Conservation (phyloP, 768 basidiomycete genomes). For the Boletus eberwhitei region DNA sequence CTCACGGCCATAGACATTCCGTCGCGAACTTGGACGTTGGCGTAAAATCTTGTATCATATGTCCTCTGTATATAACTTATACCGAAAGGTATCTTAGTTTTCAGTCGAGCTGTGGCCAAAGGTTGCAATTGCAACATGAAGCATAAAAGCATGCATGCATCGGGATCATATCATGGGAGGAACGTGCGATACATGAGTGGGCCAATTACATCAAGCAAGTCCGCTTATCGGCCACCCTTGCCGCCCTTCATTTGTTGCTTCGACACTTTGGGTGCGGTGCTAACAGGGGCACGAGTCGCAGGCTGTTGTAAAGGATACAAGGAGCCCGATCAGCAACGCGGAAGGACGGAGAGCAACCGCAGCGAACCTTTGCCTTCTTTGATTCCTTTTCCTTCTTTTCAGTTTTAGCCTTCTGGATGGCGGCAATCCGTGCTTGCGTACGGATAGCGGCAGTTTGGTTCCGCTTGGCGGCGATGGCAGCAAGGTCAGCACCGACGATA, state of each 20-base stretch:
- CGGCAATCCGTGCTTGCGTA: conserved; percentile 73
- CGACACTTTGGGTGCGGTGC: conserved; percentile 78
- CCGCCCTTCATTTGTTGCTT: conserved; percentile 97
- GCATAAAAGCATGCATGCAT: conserved; percentile 12
- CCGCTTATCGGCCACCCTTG: conserved; percentile 65
- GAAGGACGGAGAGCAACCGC: background rate
- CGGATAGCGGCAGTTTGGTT: conserved; percentile 89
- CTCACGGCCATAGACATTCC: conserved; percentile 4
- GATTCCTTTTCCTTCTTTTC: conserved; percentile 97
- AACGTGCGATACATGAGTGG: conserved; percentile 26
- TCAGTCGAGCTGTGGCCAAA: background rate
- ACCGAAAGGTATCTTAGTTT: background rate
- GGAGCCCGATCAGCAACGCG: conserved; percentile 2
- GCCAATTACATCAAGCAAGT: conserved; percentile 1
- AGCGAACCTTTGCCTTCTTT: conserved; percentile 76
- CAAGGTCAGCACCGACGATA: conserved; percentile 94
- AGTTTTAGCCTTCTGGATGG: conserved; percentile 90
- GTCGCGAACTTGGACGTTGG: conserved; percentile 8
- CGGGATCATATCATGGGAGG: conserved; percentile 14
- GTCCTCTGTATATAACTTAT: background rate
- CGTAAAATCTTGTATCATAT: conserved; percentile 17
- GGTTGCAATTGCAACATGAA: background rate
- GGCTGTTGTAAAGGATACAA: conserved; percentile 39
- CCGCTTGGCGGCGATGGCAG: conserved; percentile 85
- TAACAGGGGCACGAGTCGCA: conserved; percentile 44